Base-by-base conservation (phyloP, 2,329 filamentous ascomycete species). In the Sclerotinia glacialis region DNA sequence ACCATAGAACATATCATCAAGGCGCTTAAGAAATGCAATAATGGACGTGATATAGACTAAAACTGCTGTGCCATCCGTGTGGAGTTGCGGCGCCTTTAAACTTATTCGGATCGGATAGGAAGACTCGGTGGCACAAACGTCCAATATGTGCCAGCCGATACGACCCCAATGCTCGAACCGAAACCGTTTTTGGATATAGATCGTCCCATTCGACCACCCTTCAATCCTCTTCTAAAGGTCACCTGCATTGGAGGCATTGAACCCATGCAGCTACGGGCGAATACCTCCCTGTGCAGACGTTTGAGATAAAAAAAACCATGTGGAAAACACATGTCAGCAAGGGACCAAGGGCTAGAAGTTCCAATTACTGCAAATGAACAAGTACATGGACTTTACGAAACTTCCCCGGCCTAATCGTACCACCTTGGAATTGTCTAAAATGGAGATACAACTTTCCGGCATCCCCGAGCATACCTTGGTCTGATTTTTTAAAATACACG, bases 401-500 rank as follows among this genome's bases (percentile, higher is more conserved):
- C 28, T 37, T 49, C 31, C 44, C 56, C 7, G 56, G 44, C 44
- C n/a, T 37, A 37, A 49, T 23, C 26, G 56, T 34, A 23, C 56
- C 56, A 47, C 44, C 47, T 60, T 37, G 21, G n/a, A 49, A 34
- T 37, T 60, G 44, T 60, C 44, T 37, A 47, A 60, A 42, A 49
- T 49, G 34, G 23, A 23, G 21, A 37, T 23, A 44, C 44, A 49
- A 49, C 52, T 28, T 65, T 56, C 42, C 62, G 62, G 42, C 28
- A 49, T 59, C 42, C 52, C 62, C 62, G 62, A 65, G n/a, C 11
- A 40, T 49, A n/a, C 47, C 50, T 65, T 65, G n/a, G 26, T 34
- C 42, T 59, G n/a, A 31, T 40, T 58, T 58, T 40, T 65, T 60
- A 42, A 18, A 60, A 50, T 65, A 65, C 44, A 60, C 63, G 63